These are phyloP conservation scores for Metschnikowia colocasiae DNA, from an alignment of 805 yeast genomes.

Conservation along the genomic window DNA sequence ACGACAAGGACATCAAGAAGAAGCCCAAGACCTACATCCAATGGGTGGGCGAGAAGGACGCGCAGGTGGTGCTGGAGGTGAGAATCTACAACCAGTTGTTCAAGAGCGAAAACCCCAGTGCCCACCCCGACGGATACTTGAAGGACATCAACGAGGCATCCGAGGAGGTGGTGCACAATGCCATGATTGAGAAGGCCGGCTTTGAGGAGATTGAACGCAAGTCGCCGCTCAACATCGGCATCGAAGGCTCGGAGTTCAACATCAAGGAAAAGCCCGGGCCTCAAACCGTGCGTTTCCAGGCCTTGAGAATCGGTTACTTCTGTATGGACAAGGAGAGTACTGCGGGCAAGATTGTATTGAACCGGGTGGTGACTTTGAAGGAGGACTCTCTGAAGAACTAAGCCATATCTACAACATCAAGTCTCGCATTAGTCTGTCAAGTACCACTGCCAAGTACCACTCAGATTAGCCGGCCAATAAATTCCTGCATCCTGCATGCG, in stretches of 20 bases:
- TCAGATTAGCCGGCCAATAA: too few species aligned
- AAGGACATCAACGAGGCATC: constrained; percentile 79
- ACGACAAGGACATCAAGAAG: constrained; percentile 56
- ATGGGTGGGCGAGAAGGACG: constrained; percentile 80
- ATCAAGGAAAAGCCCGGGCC: constrained; percentile 52
- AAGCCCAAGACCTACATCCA: constrained; percentile 96
- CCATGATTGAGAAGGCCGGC: constrained; percentile 70
- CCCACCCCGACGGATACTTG: constrained; percentile 84
- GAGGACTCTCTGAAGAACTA: constrained; percentile 59
- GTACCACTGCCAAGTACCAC: too few species aligned
- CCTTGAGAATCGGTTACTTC: constrained; percentile 93
- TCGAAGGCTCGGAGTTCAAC: constrained; percentile 59
- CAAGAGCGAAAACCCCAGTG: constrained; percentile 85
- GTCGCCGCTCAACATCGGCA: constrained; percentile 71
- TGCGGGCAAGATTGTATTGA: constrained; percentile 58
- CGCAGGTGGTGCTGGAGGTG: constrained; percentile 63
- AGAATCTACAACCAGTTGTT: constrained; percentile 86
- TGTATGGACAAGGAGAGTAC: constrained; percentile 78
- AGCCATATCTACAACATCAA: too few species aligned
- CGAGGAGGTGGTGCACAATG: constrained; percentile 60
- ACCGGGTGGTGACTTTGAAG: constrained; percentile 90
- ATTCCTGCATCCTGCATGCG: neutral
- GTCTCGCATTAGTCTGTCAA: too few species aligned
- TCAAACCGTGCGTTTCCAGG: constrained; percentile 80
- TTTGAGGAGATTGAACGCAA: constrained; percentile 61